Base-by-base conservation (phyloP, 352 stramenopile species). In the Blastocystis sp. region DNA sequence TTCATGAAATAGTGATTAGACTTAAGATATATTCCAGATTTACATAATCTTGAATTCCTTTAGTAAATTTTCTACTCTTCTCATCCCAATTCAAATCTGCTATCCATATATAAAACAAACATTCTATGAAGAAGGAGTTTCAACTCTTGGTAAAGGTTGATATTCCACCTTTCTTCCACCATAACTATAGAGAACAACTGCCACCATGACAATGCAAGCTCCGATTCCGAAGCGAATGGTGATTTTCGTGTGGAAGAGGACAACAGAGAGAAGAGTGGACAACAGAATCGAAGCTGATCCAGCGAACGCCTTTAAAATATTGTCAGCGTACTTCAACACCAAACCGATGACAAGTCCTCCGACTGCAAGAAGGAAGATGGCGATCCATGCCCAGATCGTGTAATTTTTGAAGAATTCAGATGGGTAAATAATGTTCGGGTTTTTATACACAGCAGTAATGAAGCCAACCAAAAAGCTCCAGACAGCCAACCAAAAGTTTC, bases 241-340 rank as follows among this genome's bases (percentile, higher is more conserved):
- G 30, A 94, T 92, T 73, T 91, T 79, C 81, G 96, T 96, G 82
- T 94, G 93, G 90, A 97, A 96, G 13, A 96, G 90, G 11, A 95
- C 81, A 1, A 91, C 91, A 43, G 92, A 95, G 62, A 96, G 87
- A 18, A 96, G 90, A 87, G 92, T 95, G 8, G 93, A 94, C 8
- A 94, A 91, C 59, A 97, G 78, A 65, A 97, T 97, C 62, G 92
- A 95, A 65, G 97, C 93, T 8, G 93, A 95, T 2, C 93, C 94
- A 11, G 94, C 95, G 92, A 97, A 97, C 18, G 94, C 93, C 90
- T 98, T 98, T 76, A 97, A 90, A 8, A 98, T 96, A 91, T 97
- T 97, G 91, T 97, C 95, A 3, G 95, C 94, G 90, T 98, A 97
- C 90, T 97, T 97, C 8, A 97, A 92, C 2, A 98, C 95, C 8